Base-by-base conservation (phyloP, 2,329 filamentous ascomycete species). In the Stromatinia cepivora region DNA sequence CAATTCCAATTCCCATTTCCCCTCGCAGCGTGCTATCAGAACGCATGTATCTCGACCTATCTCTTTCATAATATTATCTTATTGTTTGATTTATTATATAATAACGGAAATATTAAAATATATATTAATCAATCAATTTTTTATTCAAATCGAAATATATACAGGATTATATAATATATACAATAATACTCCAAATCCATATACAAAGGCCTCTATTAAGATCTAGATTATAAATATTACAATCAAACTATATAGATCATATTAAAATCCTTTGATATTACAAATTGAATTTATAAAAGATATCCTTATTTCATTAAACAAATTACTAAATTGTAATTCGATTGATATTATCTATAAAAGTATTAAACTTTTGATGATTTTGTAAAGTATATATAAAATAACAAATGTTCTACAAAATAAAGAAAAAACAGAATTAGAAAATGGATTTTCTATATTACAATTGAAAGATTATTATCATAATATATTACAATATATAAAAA, bases 361-460 rank as follows among this genome's bases (percentile, higher is more conserved):
- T 56, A 56, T 56, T 56, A 56, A 34, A 56, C 31, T 34, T 56
- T 56, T 31, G 13, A 56, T 15, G n/a, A 56, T 34, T 56, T 56
- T 31, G 34, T 56, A 56, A 56, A 56, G 10, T 56, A 56, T 56
- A 56, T 56, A 56, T 56, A 56, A 34, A 56, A 56, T 56, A 56
- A 57, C 34, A 39, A 57, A 39, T 57, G 39, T 57, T 57, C 11
- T 39, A 22, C 39, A 57, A 36, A 57, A n/a, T 57, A 57, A 57
- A 57, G 9, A 20, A 57, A 57, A 57, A 13, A 36, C 20, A 36
- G 15, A 57, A 57, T 57, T 9, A 17, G 22, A 31, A 8, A 57
- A 57, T 39, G 39, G 9, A 20, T 36, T 28, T 57, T 57, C 22
- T 57, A 39, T 57, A 57, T 57, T 20, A 57, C 39, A 39, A 15